Evolutionary conservation across 2,329 filamentous ascomycete species (phyloP).

Genomic region (Monilinia aucupariae): DNA sequence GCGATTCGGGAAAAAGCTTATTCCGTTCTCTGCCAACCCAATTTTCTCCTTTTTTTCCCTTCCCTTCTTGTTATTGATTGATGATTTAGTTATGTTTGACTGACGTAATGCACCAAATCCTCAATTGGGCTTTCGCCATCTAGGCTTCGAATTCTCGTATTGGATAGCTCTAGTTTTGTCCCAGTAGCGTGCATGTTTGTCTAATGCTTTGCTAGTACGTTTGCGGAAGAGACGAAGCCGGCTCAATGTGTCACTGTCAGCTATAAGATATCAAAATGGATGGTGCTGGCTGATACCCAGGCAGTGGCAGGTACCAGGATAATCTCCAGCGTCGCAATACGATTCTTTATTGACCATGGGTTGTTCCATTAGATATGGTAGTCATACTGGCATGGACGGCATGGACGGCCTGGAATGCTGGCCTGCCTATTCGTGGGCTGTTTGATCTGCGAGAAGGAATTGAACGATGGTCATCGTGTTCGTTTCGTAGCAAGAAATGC

Average conservation of each 20-base stretch:
- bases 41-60: neutral
- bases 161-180: neutral
- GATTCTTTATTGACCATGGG: neutral
- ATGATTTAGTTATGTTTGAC: neutral
- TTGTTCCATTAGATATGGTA: neutral
- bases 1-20: constrained; percentile 4
- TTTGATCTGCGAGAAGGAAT: neutral
- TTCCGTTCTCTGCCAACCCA: neutral
- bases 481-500: neutral
- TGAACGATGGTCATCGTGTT: neutral
- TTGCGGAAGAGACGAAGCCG: neutral
- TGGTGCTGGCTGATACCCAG: neutral
- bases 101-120: neutral
- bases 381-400: neutral
- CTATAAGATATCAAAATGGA: neutral
- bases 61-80: neutral
- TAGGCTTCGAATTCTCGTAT: neutral
- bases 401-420: neutral
- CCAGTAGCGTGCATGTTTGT: neutral
- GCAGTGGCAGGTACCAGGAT: neutral
- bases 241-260: neutral
- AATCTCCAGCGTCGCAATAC: neutral
- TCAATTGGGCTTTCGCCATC: too few species aligned
- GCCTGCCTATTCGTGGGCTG: neutral
- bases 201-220: neutral